A percentile compares a stretch with the other conserved stretches of the same genome.
Conservation (phyloP, 805 yeast genomes). For the Saccharomycopsis guyanensis region DNA sequence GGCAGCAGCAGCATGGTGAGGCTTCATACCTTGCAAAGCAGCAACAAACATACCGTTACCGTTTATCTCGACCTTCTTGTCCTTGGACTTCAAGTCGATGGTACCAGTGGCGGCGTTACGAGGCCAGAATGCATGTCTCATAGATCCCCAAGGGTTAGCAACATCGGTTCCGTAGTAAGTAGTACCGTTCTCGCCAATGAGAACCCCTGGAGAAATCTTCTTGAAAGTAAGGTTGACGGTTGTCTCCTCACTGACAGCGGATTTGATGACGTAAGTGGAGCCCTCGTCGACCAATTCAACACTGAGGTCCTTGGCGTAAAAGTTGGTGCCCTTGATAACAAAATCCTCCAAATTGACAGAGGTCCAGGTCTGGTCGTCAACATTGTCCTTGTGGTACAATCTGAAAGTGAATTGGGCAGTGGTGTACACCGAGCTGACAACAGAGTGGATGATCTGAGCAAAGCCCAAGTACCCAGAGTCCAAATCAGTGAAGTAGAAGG, state of each 20-base stretch:
- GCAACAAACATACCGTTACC: conserved; percentile 72
- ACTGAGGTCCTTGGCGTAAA: conserved; percentile 67
- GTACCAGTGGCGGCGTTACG: conserved; percentile 67
- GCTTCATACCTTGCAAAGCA: conserved; percentile 99
- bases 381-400: conserved; percentile 49
- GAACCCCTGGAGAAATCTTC: conserved; percentile 68
- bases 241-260: conserved; percentile 62
- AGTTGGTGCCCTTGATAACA: conserved; percentile 62
- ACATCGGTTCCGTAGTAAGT: conserved; percentile 82
- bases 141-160: conserved; percentile 89
- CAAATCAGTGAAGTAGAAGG: conserved; percentile 73
- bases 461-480: conserved; percentile 67
- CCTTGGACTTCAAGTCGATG: conserved; percentile 29
- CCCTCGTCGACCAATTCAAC: conserved; percentile 53
- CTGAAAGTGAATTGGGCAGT: conserved; percentile 94
- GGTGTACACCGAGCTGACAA: conserved; percentile 69
- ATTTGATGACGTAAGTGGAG: conserved; percentile 45
- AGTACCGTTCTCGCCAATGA: conserved; percentile 82
- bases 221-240: conserved; percentile 60
- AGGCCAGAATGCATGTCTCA: conserved; percentile 98
- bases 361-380: conserved; percentile 68
- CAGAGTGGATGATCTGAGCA: conserved; percentile 92
- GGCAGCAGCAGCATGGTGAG: conserved; percentile 95
- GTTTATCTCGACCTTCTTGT: conserved; percentile 28
- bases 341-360: conserved; percentile 83